phyloP scores from a whole-genome alignment of 2,329 filamentous ascomycete genomes.

The Clonostachys solani region DNA sequence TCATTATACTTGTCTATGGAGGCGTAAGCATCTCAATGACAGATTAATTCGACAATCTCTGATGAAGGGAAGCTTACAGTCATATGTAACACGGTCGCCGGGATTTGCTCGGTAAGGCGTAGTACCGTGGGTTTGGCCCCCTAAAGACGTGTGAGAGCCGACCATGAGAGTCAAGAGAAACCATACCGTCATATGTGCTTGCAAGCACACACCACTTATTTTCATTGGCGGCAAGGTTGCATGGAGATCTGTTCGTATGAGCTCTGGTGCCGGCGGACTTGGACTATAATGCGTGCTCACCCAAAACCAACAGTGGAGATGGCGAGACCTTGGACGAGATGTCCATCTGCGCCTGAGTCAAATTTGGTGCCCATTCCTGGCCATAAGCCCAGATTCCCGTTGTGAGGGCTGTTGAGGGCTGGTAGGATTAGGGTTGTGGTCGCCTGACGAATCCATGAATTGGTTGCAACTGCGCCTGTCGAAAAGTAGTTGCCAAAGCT shows the following conservation, averaged over 20 bases:
- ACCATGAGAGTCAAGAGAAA: not conserved
- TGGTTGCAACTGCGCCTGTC: not conserved
- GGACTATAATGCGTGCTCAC: not conserved
- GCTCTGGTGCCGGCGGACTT: not conserved
- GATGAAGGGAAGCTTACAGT: not conserved
- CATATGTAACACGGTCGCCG: not conserved
- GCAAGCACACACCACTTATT: not conserved
- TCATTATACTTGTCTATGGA: not conserved
- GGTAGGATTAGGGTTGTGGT: not conserved
- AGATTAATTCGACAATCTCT: not conserved
- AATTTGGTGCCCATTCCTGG: not conserved
- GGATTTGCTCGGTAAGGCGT: not conserved
- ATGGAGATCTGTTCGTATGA: not conserved
- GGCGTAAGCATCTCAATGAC: not conserved
- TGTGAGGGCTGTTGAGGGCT: not conserved
- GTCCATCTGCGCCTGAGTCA: not conserved
- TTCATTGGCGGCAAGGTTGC: not conserved
- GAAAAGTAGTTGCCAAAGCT: not conserved
- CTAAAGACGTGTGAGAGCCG: not conserved
- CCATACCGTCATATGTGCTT: not conserved
- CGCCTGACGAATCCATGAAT: not conserved
- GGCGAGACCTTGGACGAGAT: not conserved
- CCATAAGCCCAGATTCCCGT: not conserved
- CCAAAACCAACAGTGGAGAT: not conserved
- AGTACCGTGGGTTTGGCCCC: not conserved